These are phyloP conservation scores for Helenozyma baotianmanensis DNA, from an alignment of 805 yeast species.

Conservation along the genomic window DNA sequence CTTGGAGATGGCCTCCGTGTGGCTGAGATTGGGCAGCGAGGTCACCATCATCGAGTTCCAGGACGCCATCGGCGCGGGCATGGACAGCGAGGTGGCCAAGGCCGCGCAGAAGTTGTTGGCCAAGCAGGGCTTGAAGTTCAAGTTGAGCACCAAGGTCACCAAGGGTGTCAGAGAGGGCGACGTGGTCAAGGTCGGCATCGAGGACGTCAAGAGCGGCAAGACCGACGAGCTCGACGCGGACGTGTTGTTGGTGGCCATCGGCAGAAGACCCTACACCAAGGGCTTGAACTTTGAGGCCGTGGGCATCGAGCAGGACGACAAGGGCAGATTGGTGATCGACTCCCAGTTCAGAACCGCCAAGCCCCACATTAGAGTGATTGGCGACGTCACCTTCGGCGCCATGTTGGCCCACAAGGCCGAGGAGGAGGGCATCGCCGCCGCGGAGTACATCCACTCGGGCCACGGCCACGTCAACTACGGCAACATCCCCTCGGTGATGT, in stretches of 20 bases:
- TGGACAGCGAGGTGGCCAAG: conserved; percentile 95
- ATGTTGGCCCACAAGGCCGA: conserved; percentile 99
- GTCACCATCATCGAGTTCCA: conserved; percentile 93
- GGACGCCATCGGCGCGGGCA: conserved; percentile 91
- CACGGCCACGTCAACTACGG: conserved; percentile 98
- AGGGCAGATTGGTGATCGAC: conserved; percentile 92
- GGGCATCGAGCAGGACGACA: conserved; percentile 87
- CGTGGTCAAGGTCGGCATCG: conserved; percentile 78
- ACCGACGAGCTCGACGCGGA: conserved; percentile 80
- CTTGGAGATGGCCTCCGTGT: conserved; percentile 98
- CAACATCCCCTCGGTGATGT: conserved; percentile 98
- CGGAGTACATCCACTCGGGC: conserved; percentile 86
- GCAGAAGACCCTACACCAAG: conserved; percentile 95
- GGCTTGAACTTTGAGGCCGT: conserved; percentile 85
- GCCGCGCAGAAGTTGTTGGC: conserved; percentile 81
- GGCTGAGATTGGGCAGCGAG: conserved; percentile 91
- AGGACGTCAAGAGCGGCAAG: conserved; percentile 83
- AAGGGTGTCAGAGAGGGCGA: conserved; percentile 89
- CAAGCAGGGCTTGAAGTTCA: conserved; percentile 94
- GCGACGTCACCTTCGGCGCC: conserved; percentile 97
- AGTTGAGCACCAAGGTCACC: conserved; percentile 85
- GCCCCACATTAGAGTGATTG: conserved; percentile 94
- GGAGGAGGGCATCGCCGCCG: conserved; percentile 99
- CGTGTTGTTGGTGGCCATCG: conserved; percentile 92
- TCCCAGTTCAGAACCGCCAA: conserved; percentile 87